Conservation (phyloP, 1,284 basidiomycete species). For the Puccinia coronata region DNA sequence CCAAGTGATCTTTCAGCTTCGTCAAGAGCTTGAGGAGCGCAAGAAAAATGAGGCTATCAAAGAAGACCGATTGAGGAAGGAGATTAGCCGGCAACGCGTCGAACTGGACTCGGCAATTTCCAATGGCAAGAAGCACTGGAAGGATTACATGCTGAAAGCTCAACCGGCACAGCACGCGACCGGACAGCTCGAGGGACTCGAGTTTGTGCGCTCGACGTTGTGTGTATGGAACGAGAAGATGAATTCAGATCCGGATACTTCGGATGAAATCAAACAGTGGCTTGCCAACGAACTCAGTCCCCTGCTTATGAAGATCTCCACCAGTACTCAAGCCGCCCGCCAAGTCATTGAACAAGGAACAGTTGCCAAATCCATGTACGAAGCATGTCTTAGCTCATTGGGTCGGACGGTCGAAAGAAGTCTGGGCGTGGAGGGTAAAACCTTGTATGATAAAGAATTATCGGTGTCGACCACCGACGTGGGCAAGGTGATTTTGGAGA, state of each 20-base stretch:
- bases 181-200: conserved; percentile 31
- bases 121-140: conserved; percentile 38
- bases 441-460: conserved; percentile 19
- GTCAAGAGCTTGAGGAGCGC: conserved; percentile 48
- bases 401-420: conserved; percentile 37
- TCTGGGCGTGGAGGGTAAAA: conserved; percentile 18
- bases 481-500: conserved; percentile 15
- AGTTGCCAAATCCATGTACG: conserved; percentile 38
- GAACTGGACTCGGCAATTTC: conserved; percentile 38
- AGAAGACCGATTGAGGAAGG: conserved; percentile 27
- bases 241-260: conserved; percentile 20
- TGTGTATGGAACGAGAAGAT: conserved; percentile 26
- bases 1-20: conserved; percentile 53
- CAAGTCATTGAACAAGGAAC: conserved; percentile 10
- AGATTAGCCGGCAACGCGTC: background rate
- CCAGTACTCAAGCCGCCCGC: background rate
- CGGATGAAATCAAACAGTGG: conserved; percentile 12
- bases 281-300: conserved; percentile 13
- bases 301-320: background rate
- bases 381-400: conserved; percentile 30
- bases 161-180: conserved; percentile 9
- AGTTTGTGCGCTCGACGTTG: background rate
- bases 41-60: conserved; percentile 27
- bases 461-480: background rate
- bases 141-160: conserved; percentile 26